Evolutionary conservation across 2,329 filamentous ascomycete species (phyloP).

Genomic region (Aspergillus sp.): DNA sequence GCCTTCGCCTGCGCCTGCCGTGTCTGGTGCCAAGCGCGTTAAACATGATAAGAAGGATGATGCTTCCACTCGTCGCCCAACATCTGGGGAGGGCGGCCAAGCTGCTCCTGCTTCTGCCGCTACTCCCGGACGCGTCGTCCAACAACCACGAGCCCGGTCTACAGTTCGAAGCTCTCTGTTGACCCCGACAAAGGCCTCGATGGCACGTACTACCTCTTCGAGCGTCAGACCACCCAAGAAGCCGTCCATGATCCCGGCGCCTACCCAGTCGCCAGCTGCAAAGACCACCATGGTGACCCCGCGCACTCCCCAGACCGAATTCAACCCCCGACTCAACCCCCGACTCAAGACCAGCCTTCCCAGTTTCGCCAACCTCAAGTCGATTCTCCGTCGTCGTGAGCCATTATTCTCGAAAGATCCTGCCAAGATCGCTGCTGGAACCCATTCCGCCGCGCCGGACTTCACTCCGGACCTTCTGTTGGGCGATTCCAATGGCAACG

Average conservation of each 20-base stretch:
- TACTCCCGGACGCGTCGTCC: slow-evolving; percentile 1
- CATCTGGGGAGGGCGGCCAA: slow-evolving; percentile 7
- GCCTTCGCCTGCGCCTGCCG: slow-evolving; percentile 21
- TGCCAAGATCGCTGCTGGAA: slow-evolving; percentile 52
- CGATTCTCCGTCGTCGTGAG: slow-evolving; percentile 54
- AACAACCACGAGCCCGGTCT: slow-evolving; percentile 33
- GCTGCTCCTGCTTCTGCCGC: slow-evolving; percentile 13
- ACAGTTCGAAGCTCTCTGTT: slow-evolving; percentile 49
- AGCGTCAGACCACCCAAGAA: slow-evolving; percentile 50
- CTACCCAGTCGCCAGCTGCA: slow-evolving; percentile 44
- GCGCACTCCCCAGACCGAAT: slow-evolving; percentile 38
- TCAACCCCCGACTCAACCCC: slow-evolving; percentile 43
- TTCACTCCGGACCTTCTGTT: slow-evolving; percentile 46
- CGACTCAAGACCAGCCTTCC: slow-evolving; percentile 39
- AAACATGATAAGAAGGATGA: slow-evolving; percentile 63
- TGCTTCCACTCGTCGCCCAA: slow-evolving; percentile 51
- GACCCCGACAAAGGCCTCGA: slow-evolving; percentile 71
- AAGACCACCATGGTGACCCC: slow-evolving; percentile 39
- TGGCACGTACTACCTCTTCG: slow-evolving; percentile 48
- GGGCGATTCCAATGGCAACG: slow-evolving; percentile 17
- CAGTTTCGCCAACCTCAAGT: slow-evolving; percentile 49
- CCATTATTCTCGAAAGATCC: slow-evolving; percentile 53
- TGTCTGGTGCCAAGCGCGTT: slow-evolving; percentile 57
- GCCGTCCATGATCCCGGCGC: slow-evolving; percentile 47
- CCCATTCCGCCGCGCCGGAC: slow-evolving; percentile 39